phyloP scores from a whole-genome alignment of 108 stramenopile genomes.

The Mediolabrus comicus region DNA sequence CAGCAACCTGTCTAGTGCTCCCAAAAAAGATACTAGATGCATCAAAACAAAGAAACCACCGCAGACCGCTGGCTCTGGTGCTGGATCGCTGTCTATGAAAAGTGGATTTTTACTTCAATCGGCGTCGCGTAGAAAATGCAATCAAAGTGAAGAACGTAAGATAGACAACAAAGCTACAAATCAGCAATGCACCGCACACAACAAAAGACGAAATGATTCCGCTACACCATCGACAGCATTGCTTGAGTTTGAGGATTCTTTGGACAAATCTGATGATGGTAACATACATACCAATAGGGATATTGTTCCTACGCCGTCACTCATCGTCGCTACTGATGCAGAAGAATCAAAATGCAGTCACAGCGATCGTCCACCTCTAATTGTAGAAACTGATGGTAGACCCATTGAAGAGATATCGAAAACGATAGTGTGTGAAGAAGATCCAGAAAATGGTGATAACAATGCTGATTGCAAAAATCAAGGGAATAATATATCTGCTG shows the following conservation, averaged over 20 bases:
- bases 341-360: not conserved
- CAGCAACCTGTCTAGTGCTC: not conserved
- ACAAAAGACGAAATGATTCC: not conserved
- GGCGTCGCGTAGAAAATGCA: not conserved
- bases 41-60: not conserved
- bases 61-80: not conserved
- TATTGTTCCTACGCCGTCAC: not conserved
- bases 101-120: not conserved
- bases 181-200: not conserved
- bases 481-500: not conserved
- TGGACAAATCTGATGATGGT: not conserved
- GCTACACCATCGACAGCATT: not conserved
- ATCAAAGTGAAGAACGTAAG: not conserved
- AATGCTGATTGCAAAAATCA: not conserved
- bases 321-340: not conserved
- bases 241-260: not conserved
- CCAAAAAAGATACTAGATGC: too few species aligned
- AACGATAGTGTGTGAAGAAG: not conserved
- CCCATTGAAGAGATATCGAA: not conserved
- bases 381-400: not conserved
- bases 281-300: not conserved
- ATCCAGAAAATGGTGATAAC: not conserved
- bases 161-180: not conserved
- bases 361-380: not conserved
- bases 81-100: not conserved